These are phyloP conservation scores for Dioscorea dumetorum DNA, from an alignment of 106 monocot genomes.

Conservation along the genomic window DNA sequence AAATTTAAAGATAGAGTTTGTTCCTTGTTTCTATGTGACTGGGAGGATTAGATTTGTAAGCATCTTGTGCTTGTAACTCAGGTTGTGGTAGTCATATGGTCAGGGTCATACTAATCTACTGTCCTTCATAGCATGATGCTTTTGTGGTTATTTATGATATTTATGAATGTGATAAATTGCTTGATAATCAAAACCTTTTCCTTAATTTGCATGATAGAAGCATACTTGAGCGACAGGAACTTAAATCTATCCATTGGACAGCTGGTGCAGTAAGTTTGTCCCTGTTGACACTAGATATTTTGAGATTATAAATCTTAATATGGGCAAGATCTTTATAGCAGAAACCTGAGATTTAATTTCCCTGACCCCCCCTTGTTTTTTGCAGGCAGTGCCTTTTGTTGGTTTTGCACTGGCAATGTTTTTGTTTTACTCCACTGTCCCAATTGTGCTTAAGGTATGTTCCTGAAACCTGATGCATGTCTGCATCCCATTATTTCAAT, in stretches of 20 bases:
- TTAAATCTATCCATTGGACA: conserved; percentile 74
- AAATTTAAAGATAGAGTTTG: too few species aligned
- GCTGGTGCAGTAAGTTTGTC: conserved; percentile 56
- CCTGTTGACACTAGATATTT: background rate
- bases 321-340: too few species aligned
- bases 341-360: too few species aligned
- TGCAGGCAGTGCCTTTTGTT: conserved; percentile 69
- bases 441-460: conserved; percentile 76
- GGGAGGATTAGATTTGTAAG: too few species aligned
- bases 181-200: background rate
- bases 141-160: too few species aligned
- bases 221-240: conserved; percentile 75
- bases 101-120: too few species aligned
- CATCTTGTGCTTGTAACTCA: too few species aligned
- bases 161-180: too few species aligned
- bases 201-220: conserved; percentile 50
- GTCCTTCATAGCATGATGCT: too few species aligned
- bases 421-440: conserved; percentile 82
- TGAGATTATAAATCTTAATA: too few species aligned
- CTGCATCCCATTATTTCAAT: background rate
- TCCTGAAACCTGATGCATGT: background rate
- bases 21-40: too few species aligned
- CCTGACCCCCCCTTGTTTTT: background rate
- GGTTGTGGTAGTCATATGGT: too few species aligned
- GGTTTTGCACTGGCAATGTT: conserved; percentile 82